Conservation (phyloP, 805 yeast genomes). For the Kockiozyma suomiensis region DNA sequence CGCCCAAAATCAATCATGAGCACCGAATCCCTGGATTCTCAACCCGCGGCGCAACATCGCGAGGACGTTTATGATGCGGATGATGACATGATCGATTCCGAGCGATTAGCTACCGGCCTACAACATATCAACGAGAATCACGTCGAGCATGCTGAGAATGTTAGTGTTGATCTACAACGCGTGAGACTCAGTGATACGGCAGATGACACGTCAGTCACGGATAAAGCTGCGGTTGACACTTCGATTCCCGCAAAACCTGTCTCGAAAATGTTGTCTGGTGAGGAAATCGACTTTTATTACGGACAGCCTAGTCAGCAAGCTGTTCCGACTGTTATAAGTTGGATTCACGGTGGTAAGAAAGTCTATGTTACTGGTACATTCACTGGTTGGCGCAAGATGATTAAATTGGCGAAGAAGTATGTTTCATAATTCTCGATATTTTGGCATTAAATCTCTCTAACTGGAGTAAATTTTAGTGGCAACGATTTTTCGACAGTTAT, state of each 20-base stretch:
- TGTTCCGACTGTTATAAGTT: constrained; percentile 67
- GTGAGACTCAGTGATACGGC: constrained; percentile 17
- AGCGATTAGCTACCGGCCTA: not conserved
- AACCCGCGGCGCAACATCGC: constrained; percentile 25
- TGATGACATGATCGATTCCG: constrained; percentile 11
- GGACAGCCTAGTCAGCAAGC: constrained; percentile 32
- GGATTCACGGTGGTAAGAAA: constrained; percentile 96
- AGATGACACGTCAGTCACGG: constrained; percentile 15
- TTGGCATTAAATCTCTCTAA: not conserved
- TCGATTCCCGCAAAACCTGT: constrained; percentile 38
- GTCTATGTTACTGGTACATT: constrained; percentile 97
- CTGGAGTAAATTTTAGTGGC: constrained; percentile 34
- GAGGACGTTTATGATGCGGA: constrained; percentile 19
- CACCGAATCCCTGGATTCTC: constrained; percentile 24
- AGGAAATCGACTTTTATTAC: constrained; percentile 39
- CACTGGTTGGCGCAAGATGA: constrained; percentile 98
- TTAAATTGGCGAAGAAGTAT: constrained; percentile 55
- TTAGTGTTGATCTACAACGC: constrained; percentile 1
- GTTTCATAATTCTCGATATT: not conserved
- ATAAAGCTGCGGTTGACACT: constrained; percentile 35
- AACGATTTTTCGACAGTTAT: constrained; percentile 61
- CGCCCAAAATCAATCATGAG: constrained; percentile 13
- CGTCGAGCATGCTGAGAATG: constrained; percentile 5
- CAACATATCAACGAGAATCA: not conserved
- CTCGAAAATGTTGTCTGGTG: constrained; percentile 42